Evolutionary conservation across 169 alveolate genomes (phyloP).

Genomic region (Plasmodium ovale): DNA sequence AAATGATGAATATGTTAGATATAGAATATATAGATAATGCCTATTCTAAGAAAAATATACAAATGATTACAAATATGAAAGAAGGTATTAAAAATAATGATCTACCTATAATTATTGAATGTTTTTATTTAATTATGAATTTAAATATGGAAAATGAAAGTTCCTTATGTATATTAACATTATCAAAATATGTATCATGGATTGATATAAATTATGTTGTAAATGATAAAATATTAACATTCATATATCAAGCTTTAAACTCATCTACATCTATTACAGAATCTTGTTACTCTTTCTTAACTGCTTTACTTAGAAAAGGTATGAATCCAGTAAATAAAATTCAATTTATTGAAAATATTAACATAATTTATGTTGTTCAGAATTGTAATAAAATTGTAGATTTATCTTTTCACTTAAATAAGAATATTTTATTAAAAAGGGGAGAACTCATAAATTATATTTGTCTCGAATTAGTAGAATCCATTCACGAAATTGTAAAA

Average conservation of each 20-base stretch:
- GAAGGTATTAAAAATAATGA: constrained; percentile 70
- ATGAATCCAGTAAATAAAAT: constrained; percentile 69
- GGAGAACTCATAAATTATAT: constrained; percentile 60
- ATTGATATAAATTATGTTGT: constrained; percentile 68
- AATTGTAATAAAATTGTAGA: constrained; percentile 31
- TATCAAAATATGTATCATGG: constrained; percentile 71
- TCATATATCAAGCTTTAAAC: constrained; percentile 33
- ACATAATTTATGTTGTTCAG: constrained; percentile 25
- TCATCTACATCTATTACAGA: constrained; percentile 24
- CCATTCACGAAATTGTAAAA: constrained; percentile 47
- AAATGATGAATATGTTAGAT: constrained; percentile 69
- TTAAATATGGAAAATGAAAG: constrained; percentile 23
- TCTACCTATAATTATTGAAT: constrained; percentile 47
- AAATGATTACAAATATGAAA: constrained; percentile 37
- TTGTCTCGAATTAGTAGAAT: constrained; percentile 56
- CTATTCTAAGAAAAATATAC: constrained; percentile 45
- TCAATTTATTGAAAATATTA: constrained; percentile 64
- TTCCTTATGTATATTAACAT: constrained; percentile 33
- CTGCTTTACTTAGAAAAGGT: constrained; percentile 47
- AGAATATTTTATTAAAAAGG: constrained; percentile 54
- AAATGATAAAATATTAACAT: constrained; percentile 44
- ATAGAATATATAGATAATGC: constrained; percentile 57
- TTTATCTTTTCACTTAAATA: constrained; percentile 28
- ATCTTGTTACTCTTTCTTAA: constrained; percentile 39
- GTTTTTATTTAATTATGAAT: constrained; percentile 69